Conservation (phyloP, 176 grass and related monocot species). For the Juncus inflexus region DNA sequence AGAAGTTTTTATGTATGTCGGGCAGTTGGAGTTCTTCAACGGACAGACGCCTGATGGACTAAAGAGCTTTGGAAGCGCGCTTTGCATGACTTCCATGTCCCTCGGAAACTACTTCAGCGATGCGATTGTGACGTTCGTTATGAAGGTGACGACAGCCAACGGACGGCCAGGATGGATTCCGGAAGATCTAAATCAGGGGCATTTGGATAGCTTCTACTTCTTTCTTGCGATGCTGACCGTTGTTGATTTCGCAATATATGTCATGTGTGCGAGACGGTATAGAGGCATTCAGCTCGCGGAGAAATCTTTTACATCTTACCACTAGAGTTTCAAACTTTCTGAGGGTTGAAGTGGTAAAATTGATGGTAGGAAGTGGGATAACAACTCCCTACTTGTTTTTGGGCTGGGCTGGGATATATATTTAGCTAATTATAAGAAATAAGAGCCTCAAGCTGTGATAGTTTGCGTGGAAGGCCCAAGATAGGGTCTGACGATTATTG, state of each 20-base stretch:
- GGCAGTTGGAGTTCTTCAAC: conserved; percentile 96
- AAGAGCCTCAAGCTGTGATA: conserved; percentile 14
- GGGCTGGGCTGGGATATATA: conserved; percentile 8
- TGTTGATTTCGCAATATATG: conserved; percentile 59
- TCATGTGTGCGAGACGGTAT: conserved; percentile 51
- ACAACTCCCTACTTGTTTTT: conserved; percentile 14
- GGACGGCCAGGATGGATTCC: conserved; percentile 69
- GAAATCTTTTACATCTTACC: conserved; percentile 24
- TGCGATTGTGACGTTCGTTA: conserved; percentile 62
- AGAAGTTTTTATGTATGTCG: conserved; percentile 98
- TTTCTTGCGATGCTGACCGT: conserved; percentile 52
- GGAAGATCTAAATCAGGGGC: conserved; percentile 61
- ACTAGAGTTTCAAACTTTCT: neutral
- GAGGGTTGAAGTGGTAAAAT: neutral
- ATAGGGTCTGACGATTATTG: conserved; percentile 12
- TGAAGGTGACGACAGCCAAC: conserved; percentile 40
- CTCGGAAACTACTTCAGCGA: conserved; percentile 89
- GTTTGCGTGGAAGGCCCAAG: conserved; percentile 18
- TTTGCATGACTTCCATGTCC: conserved; percentile 97
- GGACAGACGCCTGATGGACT: conserved; percentile 66
- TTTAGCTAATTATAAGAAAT: conserved; percentile 10
- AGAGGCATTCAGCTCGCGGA: conserved; percentile 45
- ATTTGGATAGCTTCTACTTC: conserved; percentile 90
- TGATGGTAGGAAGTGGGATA: conserved; percentile 2
- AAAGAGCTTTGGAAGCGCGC: conserved; percentile 93